phyloP scores from a whole-genome alignment of 1,139 yeast genomes.

The Yamadazyma oceani region DNA sequence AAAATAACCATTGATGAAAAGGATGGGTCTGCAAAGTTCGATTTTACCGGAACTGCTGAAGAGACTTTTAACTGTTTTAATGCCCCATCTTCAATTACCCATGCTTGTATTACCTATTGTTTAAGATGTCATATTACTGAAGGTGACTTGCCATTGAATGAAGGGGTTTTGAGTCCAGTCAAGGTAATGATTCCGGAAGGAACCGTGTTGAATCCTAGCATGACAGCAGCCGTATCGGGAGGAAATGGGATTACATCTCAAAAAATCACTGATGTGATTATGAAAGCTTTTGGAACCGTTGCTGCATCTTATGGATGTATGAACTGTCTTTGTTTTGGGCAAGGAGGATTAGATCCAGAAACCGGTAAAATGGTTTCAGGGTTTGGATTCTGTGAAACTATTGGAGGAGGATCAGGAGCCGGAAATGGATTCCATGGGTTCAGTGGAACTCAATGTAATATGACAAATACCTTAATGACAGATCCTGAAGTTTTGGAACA shows the following conservation, averaged over 20 bases:
- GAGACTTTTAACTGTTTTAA: slow-evolving; percentile 44
- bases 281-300: slow-evolving; percentile 66
- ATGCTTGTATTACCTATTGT: slow-evolving; percentile 42
- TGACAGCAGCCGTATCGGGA: slow-evolving; percentile 46
- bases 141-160: slow-evolving; percentile 47
- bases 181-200: slow-evolving; percentile 37
- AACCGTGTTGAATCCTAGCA: slow-evolving; percentile 40
- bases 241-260: slow-evolving; percentile 52
- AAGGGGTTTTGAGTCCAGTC: slow-evolving; percentile 45
- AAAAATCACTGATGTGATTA: slow-evolving; percentile 57
- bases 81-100: slow-evolving; percentile 45
- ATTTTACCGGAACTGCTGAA: slow-evolving; percentile 52
- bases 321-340: slow-evolving; percentile 46
- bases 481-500: slow-evolving; percentile 42
- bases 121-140: slow-evolving; percentile 49
- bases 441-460: slow-evolving; percentile 46
- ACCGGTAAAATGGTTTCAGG: slow-evolving; percentile 38
- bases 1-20: slow-evolving; percentile 40
- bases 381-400: slow-evolving; percentile 49
- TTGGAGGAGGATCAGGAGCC: slow-evolving; percentile 48
- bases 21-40: slow-evolving; percentile 52
- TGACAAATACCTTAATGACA: slow-evolving; percentile 45
- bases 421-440: slow-evolving; percentile 37
- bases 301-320: slow-evolving; percentile 45
- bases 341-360: slow-evolving; percentile 33